phyloP scores from a whole-genome alignment of 2,329 filamentous ascomycete genomes.

The Cytospora piceicola region DNA sequence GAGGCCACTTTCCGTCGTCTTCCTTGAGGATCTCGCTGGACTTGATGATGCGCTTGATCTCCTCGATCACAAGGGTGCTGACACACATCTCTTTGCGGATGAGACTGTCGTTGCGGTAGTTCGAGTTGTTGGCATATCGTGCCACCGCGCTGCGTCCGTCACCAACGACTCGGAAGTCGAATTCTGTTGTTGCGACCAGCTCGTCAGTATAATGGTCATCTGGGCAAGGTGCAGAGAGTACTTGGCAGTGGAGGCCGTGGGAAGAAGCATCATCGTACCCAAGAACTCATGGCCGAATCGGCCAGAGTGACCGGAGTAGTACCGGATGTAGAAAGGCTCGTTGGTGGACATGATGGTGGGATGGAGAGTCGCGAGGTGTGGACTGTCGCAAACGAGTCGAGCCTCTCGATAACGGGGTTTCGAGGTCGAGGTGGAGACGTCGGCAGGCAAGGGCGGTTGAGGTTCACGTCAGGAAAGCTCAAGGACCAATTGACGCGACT shows the following conservation, averaged over 20 bases:
- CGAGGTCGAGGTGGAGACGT: background rate
- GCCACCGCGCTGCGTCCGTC: conserved; percentile 93
- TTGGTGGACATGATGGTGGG: conserved; percentile 64
- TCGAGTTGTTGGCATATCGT: conserved; percentile 98
- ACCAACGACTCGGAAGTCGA: conserved; percentile 90
- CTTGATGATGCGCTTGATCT: conserved; percentile 97
- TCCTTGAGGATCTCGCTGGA: conserved; percentile 98
- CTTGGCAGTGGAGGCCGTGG: background rate
- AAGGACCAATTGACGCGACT: background rate
- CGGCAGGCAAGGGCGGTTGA: background rate
- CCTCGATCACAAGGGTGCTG: conserved; percentile 84
- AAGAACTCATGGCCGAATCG: conserved; percentile 98
- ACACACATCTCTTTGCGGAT: conserved; percentile 99
- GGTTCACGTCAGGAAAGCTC: background rate
- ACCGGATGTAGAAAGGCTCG: conserved; percentile 93
- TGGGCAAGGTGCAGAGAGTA: background rate
- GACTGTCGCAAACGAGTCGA: background rate
- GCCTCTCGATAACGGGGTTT: background rate
- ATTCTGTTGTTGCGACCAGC: conserved; percentile 64
- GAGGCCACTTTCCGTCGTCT: conserved; percentile 97
- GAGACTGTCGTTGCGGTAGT: conserved; percentile 97
- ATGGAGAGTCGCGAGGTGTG: background rate
- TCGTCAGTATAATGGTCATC: conserved; percentile 29
- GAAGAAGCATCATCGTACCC: conserved; percentile 56
- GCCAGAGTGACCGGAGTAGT: conserved; percentile 98